Percentiles rank a stretch among this genome's conserved stretches.
phyloP scores from a whole-genome alignment of 2,329 filamentous ascomycete genomes.

The Phyllosticta citribraziliensis region DNA sequence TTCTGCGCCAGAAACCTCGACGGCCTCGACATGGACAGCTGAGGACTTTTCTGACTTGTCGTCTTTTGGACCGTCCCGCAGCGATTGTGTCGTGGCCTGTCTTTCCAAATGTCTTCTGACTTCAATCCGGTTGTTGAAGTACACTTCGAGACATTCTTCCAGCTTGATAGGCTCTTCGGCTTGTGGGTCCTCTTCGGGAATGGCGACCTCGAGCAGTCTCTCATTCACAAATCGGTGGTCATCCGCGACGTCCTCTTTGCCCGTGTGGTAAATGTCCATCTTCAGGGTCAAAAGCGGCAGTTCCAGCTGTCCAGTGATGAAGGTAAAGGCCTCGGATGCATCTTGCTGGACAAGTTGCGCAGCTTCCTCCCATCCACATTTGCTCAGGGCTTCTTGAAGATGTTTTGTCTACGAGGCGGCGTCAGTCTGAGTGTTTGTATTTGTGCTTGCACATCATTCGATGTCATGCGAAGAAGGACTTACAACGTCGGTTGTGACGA shows the following conservation, averaged over 20 bases:
- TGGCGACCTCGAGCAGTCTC: slow-evolving; percentile 77
- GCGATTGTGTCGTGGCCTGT: slow-evolving; percentile 47
- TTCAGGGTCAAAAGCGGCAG: slow-evolving; percentile 81
- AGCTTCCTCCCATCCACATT: slow-evolving; percentile 84
- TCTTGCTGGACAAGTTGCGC: slow-evolving; percentile 76
- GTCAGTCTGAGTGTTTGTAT: neutral
- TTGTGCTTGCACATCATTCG: neutral
- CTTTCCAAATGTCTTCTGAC: slow-evolving; percentile 67
- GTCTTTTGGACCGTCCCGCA: slow-evolving; percentile 19
- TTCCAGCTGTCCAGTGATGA: slow-evolving; percentile 83
- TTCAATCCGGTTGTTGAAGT: slow-evolving; percentile 90
- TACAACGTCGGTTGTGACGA: slow-evolving; percentile 80
- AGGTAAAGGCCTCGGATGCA: slow-evolving; percentile 88
- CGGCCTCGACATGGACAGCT: slow-evolving; percentile 33
- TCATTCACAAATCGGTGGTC: slow-evolving; percentile 96
- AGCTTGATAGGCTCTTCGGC: slow-evolving; percentile 64
- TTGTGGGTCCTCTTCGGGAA: slow-evolving; percentile 61
- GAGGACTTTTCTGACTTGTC: neutral
- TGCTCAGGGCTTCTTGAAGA: slow-evolving; percentile 70
- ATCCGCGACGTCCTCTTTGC: slow-evolving; percentile 69
- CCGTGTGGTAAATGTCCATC: slow-evolving; percentile 89
- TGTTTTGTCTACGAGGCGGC: slow-evolving; percentile 55
- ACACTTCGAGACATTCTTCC: slow-evolving; percentile 85
- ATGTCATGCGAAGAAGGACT: slow-evolving; percentile 18
- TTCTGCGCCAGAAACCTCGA: slow-evolving; percentile 28